These are phyloP conservation scores for Candida ipomoeae DNA, from an alignment of 805 yeast genomes.

Conservation along the genomic window DNA sequence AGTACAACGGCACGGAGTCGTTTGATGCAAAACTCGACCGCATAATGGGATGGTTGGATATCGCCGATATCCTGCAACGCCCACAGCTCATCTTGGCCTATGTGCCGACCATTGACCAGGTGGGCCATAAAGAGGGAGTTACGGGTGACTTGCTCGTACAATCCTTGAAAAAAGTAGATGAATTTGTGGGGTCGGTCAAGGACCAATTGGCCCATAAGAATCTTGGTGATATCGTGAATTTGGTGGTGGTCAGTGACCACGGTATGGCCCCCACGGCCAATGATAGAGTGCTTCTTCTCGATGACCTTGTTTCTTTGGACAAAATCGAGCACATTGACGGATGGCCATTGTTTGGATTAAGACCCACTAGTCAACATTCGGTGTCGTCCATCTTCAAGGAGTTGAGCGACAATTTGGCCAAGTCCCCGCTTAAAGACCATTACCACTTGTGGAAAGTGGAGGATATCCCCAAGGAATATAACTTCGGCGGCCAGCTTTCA, in stretches of 20 bases:
- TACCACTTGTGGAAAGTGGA: conserved; percentile 51
- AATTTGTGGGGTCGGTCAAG: conserved; percentile 49
- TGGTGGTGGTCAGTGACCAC: conserved; percentile 82
- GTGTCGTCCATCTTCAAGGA: conserved; percentile 46
- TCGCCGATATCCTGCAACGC: conserved; percentile 41
- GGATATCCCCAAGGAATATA: conserved; percentile 50
- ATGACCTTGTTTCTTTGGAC: conserved; percentile 57
- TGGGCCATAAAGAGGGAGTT: conserved; percentile 72
- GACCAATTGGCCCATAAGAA: conserved; percentile 51
- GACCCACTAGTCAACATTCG: conserved; percentile 46
- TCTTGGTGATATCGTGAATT: conserved; percentile 61
- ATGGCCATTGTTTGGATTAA: conserved; percentile 80
- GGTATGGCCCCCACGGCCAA: conserved; percentile 89
- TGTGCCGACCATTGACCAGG: conserved; percentile 77
- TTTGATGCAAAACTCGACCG: conserved; percentile 54
- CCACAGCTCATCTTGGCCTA: conserved; percentile 78
- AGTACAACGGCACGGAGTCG: conserved; percentile 60
- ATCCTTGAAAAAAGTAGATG: conserved; percentile 63
- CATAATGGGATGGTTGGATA: conserved; percentile 65
- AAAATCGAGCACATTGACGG: conserved; percentile 67
- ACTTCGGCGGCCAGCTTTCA: conserved; percentile 44
- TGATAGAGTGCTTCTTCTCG: conserved; percentile 63
- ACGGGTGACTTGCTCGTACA: conserved; percentile 51
- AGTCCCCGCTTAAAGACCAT: conserved; percentile 22
- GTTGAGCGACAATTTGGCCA: conserved; percentile 29